Base-by-base conservation (phyloP, 2,329 filamentous ascomycete species). In the Aspergillus fumigatus region DNA sequence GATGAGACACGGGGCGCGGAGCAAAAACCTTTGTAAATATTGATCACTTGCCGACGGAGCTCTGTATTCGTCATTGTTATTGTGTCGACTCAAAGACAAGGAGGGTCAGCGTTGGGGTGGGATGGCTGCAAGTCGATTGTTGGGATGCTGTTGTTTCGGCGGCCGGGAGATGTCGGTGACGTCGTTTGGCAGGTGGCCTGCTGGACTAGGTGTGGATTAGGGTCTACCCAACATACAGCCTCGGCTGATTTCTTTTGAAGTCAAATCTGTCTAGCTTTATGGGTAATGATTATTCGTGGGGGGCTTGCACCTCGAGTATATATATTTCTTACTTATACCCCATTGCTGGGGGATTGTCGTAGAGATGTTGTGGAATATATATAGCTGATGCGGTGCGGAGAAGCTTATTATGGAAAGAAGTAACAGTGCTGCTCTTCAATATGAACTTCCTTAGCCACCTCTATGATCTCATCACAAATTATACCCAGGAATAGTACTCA, bases 1-100 rank as follows among this genome's bases (percentile, higher is more conserved):
- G 11, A 25, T 48, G 8, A 17, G 53, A 27, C 11, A 48, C 52
- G 23, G 23, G 38, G 23, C 23, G 19, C 14, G 32, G 35, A n/a
- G 3, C 35, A 48, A 54, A 4, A 69, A 90, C 91, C 89, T 85
- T 96, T 97, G 79, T 96, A 97, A 57, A 96, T 84, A 40, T 83
- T 82, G 61, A 96, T 89, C 48, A 96, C 92, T 70, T 94, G 85
- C 58, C 84, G 80, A 54, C 91, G 85, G 27, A 97, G 81, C 58
- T 83, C 76, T 2, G 78, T 75, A 62, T 83, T 87, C 58, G 76
- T 72, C 69, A 74, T 74, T 48, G 32, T 64, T 49, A 55, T n/a
- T 55, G 26, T 58, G 57, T 59, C 4, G 50, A 48, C 43, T 29
- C 40, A 27, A 17, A 23, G 17, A 4, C 23, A 17, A 10, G 11